Evolutionary conservation across 176 grass and related monocot species (phyloP).

Genomic region (Cymbopogon citratus): DNA sequence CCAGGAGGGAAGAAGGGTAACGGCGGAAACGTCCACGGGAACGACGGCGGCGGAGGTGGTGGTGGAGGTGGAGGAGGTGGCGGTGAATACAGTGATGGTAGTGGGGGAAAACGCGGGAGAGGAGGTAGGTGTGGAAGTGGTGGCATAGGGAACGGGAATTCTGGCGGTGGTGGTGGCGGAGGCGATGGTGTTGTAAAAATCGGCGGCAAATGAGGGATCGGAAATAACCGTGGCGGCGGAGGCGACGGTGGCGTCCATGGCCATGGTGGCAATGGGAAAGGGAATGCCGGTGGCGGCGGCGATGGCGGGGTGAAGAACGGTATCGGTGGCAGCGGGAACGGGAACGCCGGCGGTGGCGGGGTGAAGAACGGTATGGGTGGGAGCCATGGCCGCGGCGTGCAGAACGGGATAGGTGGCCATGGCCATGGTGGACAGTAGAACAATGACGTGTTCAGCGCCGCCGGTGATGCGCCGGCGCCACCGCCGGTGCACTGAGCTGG

Average conservation of each 20-base stretch:
- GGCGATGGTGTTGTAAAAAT: constrained; percentile 29
- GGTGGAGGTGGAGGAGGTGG: constrained; percentile 36
- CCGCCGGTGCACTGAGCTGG: constrained; percentile 9
- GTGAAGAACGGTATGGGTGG: constrained; percentile 72
- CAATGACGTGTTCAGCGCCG: constrained; percentile 43
- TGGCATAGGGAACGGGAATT: constrained; percentile 34
- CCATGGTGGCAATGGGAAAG: constrained; percentile 39
- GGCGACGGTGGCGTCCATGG: constrained; percentile 18
- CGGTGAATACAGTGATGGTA: constrained; percentile 8
- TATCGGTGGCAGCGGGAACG: constrained; percentile 41
- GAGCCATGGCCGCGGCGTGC: constrained; percentile 54
- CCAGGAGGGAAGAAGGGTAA: constrained; percentile 42
- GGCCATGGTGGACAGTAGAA: constrained; percentile 90
- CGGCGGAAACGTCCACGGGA: constrained; percentile 59
- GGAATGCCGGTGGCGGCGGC: constrained; percentile 42
- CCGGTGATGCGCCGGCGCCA: not conserved
- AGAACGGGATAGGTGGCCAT: constrained; percentile 70
- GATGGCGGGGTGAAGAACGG: constrained; percentile 44
- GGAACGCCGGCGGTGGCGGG: constrained; percentile 40
- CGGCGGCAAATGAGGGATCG: constrained; percentile 43
- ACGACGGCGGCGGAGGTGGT: constrained; percentile 31
- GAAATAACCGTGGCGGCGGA: constrained; percentile 21
- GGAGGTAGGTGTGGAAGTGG: constrained; percentile 46
- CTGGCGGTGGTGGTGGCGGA: constrained; percentile 22
- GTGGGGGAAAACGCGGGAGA: constrained; percentile 34